Conservation (phyloP, 179 eudicot species). For the Corrigiola litoralis region DNA sequence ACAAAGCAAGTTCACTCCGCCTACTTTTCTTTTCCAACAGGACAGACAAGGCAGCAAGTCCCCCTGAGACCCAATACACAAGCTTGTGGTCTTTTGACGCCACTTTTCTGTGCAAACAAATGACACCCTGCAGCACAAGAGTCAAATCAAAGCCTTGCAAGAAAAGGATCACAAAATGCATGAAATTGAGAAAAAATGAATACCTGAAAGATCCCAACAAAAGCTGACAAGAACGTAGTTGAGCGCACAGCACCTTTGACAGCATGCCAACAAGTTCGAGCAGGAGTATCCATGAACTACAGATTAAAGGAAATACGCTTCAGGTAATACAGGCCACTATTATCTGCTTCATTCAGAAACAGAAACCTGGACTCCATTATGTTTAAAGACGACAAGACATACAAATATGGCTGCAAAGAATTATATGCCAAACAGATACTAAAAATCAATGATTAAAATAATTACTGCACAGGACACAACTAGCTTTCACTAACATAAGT, state of each 20-base stretch:
- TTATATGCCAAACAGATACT: neutral
- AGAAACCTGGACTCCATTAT: conserved; percentile 5
- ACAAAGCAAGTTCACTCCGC: conserved; percentile 88
- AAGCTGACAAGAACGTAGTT: conserved; percentile 88
- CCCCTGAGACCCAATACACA: conserved; percentile 94
- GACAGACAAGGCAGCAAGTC: conserved; percentile 82
- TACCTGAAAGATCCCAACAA: conserved; percentile 98
- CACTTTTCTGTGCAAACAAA: conserved; percentile 94
- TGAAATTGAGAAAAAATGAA: conserved; percentile 6
- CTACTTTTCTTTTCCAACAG: conserved; percentile 85
- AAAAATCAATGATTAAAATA: neutral
- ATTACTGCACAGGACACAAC: neutral
- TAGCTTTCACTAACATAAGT: neutral
- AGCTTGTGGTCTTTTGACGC: conserved; percentile 91
- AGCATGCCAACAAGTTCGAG: conserved; percentile 82
- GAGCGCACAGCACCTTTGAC: conserved; percentile 87
- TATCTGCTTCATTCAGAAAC: neutral
- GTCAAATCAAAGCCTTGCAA: conserved; percentile 17
- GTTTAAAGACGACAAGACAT: neutral
- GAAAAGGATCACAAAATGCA: conserved; percentile 6
- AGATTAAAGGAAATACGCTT: conserved; percentile 5
- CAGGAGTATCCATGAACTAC: conserved; percentile 87
- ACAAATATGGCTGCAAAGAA: neutral
- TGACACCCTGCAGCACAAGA: conserved; percentile 52
- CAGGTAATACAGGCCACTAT: neutral